Evolutionary conservation across 805 yeast species (phyloP).

Genomic region (Pichia kluyveri): DNA sequence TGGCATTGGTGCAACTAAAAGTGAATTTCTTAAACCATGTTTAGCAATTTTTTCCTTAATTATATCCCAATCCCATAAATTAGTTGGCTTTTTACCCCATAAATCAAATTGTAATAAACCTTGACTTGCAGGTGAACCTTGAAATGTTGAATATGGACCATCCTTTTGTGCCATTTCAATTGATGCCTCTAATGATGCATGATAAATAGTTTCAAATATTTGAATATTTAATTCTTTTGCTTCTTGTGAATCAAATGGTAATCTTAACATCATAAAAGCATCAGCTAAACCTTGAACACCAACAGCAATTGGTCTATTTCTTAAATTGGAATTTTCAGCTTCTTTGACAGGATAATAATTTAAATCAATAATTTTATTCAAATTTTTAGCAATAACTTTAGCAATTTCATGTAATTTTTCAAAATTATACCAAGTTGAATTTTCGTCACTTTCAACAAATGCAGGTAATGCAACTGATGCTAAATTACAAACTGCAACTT

Average conservation of each 20-base stretch:
- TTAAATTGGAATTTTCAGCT: constrained; percentile 67
- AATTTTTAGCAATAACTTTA: constrained; percentile 69
- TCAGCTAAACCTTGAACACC: constrained; percentile 99
- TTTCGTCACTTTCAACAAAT: constrained; percentile 46
- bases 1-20: constrained; percentile 93
- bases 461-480: constrained; percentile 87
- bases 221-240: constrained; percentile 75
- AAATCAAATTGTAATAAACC: constrained; percentile 82
- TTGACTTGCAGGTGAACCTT: constrained; percentile 84
- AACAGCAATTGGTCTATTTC: constrained; percentile 88
- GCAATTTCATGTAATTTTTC: constrained; percentile 63
- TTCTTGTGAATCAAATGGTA: constrained; percentile 78
- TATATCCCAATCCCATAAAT: constrained; percentile 78
- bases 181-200: constrained; percentile 85
- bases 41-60: constrained; percentile 49
- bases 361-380: constrained; percentile 77
- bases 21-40: constrained; percentile 78
- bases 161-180: constrained; percentile 61
- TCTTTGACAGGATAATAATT: constrained; percentile 76
- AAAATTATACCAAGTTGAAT: constrained; percentile 87
- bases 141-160: constrained; percentile 69
- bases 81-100: constrained; percentile 76
- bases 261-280: constrained; percentile 64
- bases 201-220: constrained; percentile 93
- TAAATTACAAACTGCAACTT: constrained; percentile 91